Conservation (phyloP, 1,139 yeast genomes). For the Meyerozyma elateridarum region DNA sequence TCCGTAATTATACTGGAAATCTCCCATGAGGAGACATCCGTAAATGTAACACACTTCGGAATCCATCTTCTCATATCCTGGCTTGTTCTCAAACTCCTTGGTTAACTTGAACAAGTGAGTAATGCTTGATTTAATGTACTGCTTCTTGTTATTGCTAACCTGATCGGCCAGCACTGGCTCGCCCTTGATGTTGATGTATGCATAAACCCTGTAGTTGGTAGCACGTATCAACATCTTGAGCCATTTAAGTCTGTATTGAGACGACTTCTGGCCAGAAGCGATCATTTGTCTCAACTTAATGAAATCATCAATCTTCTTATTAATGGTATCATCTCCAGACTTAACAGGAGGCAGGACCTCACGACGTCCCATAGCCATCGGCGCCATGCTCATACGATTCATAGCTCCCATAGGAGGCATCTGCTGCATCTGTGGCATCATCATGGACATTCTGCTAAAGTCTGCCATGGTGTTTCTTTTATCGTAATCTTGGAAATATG, state of each 20-base stretch:
- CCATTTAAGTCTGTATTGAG: slow-evolving; percentile 43
- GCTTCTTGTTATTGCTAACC: slow-evolving; percentile 27
- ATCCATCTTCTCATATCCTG: slow-evolving; percentile 31
- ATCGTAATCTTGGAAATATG: background rate
- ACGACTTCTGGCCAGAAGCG: slow-evolving; percentile 41
- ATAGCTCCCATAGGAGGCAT: slow-evolving; percentile 7
- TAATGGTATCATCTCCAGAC: slow-evolving; percentile 21
- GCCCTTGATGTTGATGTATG: slow-evolving; percentile 43
- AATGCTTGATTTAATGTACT: slow-evolving; percentile 37
- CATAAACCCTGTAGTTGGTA: slow-evolving; percentile 36
- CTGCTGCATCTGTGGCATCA: slow-evolving; percentile 9
- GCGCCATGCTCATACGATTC: slow-evolving; percentile 6
- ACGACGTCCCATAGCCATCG: slow-evolving; percentile 9
- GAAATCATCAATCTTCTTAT: slow-evolving; percentile 33
- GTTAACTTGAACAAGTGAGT: slow-evolving; percentile 37
- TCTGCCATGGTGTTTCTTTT: background rate
- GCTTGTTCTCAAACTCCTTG: slow-evolving; percentile 35
- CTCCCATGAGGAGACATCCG: slow-evolving; percentile 38
- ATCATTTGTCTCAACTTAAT: slow-evolving; percentile 31
- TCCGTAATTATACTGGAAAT: slow-evolving; percentile 25
- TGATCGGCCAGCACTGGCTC: slow-evolving; percentile 33
- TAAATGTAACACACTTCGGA: slow-evolving; percentile 32
- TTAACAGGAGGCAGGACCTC: slow-evolving; percentile 9
- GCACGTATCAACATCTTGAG: slow-evolving; percentile 41
- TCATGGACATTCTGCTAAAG: slow-evolving; percentile 8